phyloP scores from a whole-genome alignment of 768 basidiomycete genomes.

The Leccinum subtestaceum region DNA sequence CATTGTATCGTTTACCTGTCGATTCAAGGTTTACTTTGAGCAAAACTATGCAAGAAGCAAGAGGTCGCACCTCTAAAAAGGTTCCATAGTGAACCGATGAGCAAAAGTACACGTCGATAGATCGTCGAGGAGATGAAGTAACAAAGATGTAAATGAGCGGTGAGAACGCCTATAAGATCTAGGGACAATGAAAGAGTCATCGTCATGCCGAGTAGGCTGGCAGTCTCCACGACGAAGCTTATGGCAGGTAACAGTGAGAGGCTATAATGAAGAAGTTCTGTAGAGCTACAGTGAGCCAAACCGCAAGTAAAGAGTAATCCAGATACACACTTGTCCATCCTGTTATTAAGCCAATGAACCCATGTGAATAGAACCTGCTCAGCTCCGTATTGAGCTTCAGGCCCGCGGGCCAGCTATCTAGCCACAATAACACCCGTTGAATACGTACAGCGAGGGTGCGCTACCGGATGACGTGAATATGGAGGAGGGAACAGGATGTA shows the following conservation, averaged over 20 bases:
- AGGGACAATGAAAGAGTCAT: conserved; percentile 62
- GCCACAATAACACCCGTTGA: conserved; percentile 64
- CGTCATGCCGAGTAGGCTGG: conserved; percentile 51
- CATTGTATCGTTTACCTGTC: conserved; percentile 85
- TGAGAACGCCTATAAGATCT: conserved; percentile 65
- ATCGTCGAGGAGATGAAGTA: conserved; percentile 61
- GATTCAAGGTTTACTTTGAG: background rate
- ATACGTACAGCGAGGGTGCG: conserved; percentile 35
- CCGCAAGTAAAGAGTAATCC: background rate
- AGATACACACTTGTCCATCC: conserved; percentile 67
- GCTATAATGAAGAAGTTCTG: conserved; percentile 22
- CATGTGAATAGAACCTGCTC: conserved; percentile 77
- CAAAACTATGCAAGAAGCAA: background rate
- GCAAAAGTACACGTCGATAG: conserved; percentile 58
- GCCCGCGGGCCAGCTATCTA: conserved; percentile 95
- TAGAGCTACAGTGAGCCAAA: conserved; percentile 4
- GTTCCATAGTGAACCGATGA: conserved; percentile 74
- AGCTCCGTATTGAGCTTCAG: conserved; percentile 95
- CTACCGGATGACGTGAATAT: conserved; percentile 11
- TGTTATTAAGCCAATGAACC: conserved; percentile 61
- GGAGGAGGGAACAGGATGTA: background rate
- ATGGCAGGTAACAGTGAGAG: conserved; percentile 23
- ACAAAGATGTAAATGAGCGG: conserved; percentile 68
- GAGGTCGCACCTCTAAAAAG: conserved; percentile 73
- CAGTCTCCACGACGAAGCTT: conserved; percentile 35